Evolutionary conservation across 441 rosid species (phyloP), one percentile per base, ranked within the genome.

Genomic region (Syzygium malaccense): DNA sequence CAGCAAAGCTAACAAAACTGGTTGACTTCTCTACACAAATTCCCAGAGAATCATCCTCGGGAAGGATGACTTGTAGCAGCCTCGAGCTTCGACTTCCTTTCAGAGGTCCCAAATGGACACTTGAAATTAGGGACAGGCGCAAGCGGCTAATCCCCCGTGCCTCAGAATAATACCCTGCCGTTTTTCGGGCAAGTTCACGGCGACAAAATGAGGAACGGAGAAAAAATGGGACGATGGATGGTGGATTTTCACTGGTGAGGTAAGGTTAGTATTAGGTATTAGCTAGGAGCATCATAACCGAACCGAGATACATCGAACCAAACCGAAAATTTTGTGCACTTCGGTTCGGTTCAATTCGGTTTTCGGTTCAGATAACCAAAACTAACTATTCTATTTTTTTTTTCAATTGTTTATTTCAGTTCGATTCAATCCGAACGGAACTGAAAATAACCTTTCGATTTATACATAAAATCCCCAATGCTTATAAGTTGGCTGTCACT

Each of bases 311-410:
- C 8, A 41, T 41, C 45, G 1, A 41, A 41, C 4, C 45, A 1
- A 41, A 45, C 10, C 7, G 10, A 45, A 45, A 45, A 45, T 45
- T 45, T 45, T 45, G 9, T 45, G 48, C 48, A 45, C 2, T 45
- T 45, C 1, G 9, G 2, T 45, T 45, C 9, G 1, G 48, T 45
- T 45, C 48, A 1, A 9, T 45, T 45, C 48, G 9, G 0, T 1
- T 45, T 45, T 45, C 7, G 9, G 9, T 45, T 45, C 48, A 2
- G 8, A 45, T 45, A 45, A 45, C 48, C 48, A 45, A 45, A 7
- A 45, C 48, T 7, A 45, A 45, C 48, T 9, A 45, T 45, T 45
- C 9, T 45, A 45, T 45, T 45, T 45, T 45, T 45, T 41, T 45
- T 45, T 45, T 1, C 48, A 45, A 45, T 7, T 45, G 9, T 45